Conservation (phyloP, 495 filamentous ascomycete genomes). For the Tuber umbilicatum region DNA sequence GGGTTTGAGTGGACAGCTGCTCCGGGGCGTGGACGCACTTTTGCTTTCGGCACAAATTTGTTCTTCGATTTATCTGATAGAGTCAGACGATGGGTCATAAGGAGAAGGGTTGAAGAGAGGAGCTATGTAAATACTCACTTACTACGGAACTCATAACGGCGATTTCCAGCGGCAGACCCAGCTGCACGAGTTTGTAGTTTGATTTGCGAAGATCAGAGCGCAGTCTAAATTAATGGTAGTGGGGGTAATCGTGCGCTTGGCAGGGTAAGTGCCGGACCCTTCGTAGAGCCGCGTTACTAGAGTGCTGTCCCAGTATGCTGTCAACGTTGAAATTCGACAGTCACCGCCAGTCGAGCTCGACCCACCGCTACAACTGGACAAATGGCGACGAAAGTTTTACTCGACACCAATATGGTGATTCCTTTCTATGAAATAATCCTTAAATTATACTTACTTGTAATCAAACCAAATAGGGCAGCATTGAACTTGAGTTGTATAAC, state of each 20-base stretch:
- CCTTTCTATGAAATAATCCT: neutral
- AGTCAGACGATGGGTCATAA: slow-evolving; percentile 5
- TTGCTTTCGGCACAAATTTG: slow-evolving; percentile 40
- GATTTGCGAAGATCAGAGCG: neutral
- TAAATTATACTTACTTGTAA: slow-evolving; percentile 28
- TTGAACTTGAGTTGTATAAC: slow-evolving; percentile 84
- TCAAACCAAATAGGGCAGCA: slow-evolving; percentile 59
- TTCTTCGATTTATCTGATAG: slow-evolving; percentile 39
- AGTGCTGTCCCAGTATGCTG: too few relatives aligned
- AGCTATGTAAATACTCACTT: slow-evolving; percentile 16
- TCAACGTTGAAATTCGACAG: neutral
- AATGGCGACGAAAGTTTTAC: slow-evolving; percentile 69
- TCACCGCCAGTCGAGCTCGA: neutral
- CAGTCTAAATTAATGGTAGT: neutral
- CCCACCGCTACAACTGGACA: slow-evolving; percentile 8
- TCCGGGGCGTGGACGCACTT: slow-evolving; percentile 21
- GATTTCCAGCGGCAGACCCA: neutral
- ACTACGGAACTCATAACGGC: slow-evolving; percentile 33
- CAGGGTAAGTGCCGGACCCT: neutral
- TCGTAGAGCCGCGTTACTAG: neutral
- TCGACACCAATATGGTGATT: slow-evolving; percentile 78
- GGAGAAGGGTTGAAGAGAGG: neutral
- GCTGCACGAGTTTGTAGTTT: neutral
- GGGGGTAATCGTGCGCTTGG: neutral
- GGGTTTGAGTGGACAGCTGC: neutral